Percentiles rank a stretch among this genome's conserved stretches.
Evolutionary conservation across 75 land plant species (phyloP).

Genomic region (Picea sitchensis): DNA sequence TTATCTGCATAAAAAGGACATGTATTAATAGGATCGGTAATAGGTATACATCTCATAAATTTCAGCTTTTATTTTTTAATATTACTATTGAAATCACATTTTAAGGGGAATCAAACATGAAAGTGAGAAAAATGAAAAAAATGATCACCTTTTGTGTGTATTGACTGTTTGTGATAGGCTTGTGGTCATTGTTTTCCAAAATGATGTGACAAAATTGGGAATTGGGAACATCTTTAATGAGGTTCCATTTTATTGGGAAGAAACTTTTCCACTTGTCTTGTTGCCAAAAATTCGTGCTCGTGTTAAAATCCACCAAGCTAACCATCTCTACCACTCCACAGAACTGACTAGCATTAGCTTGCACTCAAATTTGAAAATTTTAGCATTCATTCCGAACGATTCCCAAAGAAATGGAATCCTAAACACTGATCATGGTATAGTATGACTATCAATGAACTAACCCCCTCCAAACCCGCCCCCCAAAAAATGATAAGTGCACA

Average conservation of each 20-base stretch:
- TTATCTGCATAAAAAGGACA: slow-evolving; percentile 38
- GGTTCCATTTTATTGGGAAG: slow-evolving; percentile 67
- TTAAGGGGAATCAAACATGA: background rate
- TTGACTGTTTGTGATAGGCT: slow-evolving; percentile 64
- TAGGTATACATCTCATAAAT: background rate
- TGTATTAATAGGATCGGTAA: background rate
- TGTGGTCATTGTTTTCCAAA: slow-evolving; percentile 58
- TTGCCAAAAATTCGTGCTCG: slow-evolving; percentile 64
- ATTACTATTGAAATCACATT: background rate
- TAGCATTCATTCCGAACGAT: background rate
- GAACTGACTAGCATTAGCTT: slow-evolving; percentile 76
- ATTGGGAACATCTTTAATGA: slow-evolving; percentile 62
- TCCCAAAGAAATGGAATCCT: background rate
- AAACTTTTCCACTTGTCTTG: slow-evolving; percentile 71
- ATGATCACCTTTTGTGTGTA: slow-evolving; percentile 56
- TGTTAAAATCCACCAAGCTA: slow-evolving; percentile 50
- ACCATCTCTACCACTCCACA: slow-evolving; percentile 72
- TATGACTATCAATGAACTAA: background rate
- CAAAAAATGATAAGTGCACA: background rate
- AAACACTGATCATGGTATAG: background rate
- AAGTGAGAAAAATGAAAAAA: background rate
- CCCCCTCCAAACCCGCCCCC: background rate
- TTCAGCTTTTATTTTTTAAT: background rate
- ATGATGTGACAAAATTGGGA: slow-evolving; percentile 55
- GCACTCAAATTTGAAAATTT: background rate